Evolutionary conservation across 169 alveolate genomes (phyloP).

Genomic region (Plasmodium vinckei): DNA sequence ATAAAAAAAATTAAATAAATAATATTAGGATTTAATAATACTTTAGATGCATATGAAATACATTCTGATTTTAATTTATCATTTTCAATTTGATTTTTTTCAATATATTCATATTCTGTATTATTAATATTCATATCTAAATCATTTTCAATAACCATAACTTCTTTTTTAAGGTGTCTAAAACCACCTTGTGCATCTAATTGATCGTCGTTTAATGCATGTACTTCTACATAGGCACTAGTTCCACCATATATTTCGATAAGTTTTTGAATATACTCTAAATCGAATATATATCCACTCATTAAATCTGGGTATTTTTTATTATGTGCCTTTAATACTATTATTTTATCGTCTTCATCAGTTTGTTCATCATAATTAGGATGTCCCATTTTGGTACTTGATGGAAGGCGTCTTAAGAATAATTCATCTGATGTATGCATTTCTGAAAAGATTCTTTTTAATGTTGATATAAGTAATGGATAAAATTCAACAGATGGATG

Average conservation of each 20-base stretch:
- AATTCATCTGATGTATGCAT: constrained; percentile 29
- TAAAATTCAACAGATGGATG: constrained; percentile 50
- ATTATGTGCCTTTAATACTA: constrained; percentile 15
- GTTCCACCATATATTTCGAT: constrained; percentile 66
- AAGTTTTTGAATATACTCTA: constrained; percentile 59
- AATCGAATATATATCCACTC: constrained; percentile 45
- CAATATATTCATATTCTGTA: constrained; percentile 36
- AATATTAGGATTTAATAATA: constrained; percentile 32
- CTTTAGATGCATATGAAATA: constrained; percentile 14
- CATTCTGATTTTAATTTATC: constrained; percentile 23
- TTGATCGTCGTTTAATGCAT: constrained; percentile 63
- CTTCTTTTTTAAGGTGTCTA: constrained; percentile 37
- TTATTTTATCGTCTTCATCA: neutral
- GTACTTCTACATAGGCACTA: constrained; percentile 46
- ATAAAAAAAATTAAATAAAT: constrained; percentile 29
- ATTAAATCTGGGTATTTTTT: constrained; percentile 47
- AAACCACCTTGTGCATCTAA: constrained; percentile 60
- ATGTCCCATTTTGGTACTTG: neutral
- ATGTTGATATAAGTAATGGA: constrained; percentile 38
- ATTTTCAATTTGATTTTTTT: constrained; percentile 41
- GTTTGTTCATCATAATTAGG: neutral
- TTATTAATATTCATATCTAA: constrained; percentile 38
- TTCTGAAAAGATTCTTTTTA: constrained; percentile 62
- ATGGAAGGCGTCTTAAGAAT: neutral
- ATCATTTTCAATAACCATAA: constrained; percentile 31